These are phyloP conservation scores for Leucocoprinus sp. DNA, from an alignment of 768 basidiomycete species.

Conservation along the genomic window DNA sequence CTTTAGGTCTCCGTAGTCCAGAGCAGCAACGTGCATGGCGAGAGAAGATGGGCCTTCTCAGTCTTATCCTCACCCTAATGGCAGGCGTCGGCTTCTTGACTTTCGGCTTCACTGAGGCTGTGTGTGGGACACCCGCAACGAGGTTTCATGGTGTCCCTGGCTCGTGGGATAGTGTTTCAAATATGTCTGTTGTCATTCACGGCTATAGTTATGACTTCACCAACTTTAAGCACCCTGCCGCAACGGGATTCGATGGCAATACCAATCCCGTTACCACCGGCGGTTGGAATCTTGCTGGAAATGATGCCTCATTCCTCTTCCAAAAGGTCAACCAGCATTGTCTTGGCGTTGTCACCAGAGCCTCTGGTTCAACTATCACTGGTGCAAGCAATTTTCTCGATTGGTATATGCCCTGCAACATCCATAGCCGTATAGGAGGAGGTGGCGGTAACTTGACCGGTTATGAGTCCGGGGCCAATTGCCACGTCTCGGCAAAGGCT, in stretches of 20 bases:
- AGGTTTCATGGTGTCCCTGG: slow-evolving; percentile 77
- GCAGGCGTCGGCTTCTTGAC: slow-evolving; percentile 94
- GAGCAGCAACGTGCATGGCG: slow-evolving; percentile 97
- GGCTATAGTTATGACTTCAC: slow-evolving; percentile 92
- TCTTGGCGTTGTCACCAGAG: slow-evolving; percentile 63
- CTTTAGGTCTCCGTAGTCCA: slow-evolving; percentile 73
- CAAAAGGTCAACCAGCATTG: slow-evolving; percentile 88
- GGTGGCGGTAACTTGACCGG: slow-evolving; percentile 56
- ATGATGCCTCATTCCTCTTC: slow-evolving; percentile 92
- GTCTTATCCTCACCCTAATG: slow-evolving; percentile 78
- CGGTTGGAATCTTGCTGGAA: slow-evolving; percentile 70
- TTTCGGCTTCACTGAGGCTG: slow-evolving; percentile 93
- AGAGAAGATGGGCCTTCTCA: slow-evolving; percentile 93
- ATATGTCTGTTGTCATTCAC: slow-evolving; percentile 84
- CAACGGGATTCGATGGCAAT: slow-evolving; percentile 64
- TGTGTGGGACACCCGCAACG: slow-evolving; percentile 83
- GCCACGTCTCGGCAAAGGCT: slow-evolving; percentile 58
- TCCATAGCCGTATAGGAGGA: slow-evolving; percentile 66
- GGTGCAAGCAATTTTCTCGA: slow-evolving; percentile 54
- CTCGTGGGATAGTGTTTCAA: slow-evolving; percentile 60
- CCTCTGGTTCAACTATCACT: slow-evolving; percentile 63
- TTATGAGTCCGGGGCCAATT: slow-evolving; percentile 58
- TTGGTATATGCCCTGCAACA: slow-evolving; percentile 99
- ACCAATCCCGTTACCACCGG: slow-evolving; percentile 80
- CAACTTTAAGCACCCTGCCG: slow-evolving; percentile 75